These are phyloP conservation scores for Fusarium lyarnte DNA, from an alignment of 2,329 filamentous ascomycete species.

Conservation along the genomic window DNA sequence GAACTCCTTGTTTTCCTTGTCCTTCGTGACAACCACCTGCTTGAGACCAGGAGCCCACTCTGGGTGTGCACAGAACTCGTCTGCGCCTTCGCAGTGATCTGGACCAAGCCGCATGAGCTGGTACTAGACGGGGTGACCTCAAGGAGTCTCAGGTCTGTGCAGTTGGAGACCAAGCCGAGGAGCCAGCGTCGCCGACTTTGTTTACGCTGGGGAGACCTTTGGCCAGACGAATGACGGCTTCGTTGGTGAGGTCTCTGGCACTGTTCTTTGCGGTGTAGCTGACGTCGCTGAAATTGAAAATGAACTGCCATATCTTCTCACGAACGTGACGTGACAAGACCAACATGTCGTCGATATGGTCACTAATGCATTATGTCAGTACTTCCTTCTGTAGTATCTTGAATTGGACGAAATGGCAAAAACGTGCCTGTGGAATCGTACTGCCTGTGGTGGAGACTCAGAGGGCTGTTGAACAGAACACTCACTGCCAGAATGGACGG, in stretches of 20 bases:
- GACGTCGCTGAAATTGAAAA: background rate
- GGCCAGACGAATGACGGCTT: background rate
- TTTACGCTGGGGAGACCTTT: background rate
- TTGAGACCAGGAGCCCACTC: constrained; percentile 20
- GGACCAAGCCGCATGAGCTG: no score
- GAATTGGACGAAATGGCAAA: background rate
- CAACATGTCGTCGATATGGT: background rate
- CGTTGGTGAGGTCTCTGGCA: background rate
- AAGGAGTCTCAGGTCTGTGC: background rate
- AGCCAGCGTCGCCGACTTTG: rapidly evolving
- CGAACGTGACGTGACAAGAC: background rate
- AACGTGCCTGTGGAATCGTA: no score
- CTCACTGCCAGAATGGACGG: no score
- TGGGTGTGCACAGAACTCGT: constrained; percentile 5
- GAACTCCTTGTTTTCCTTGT: background rate
- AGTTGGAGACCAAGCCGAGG: background rate
- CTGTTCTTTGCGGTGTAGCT: background rate
- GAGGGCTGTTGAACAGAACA: no score
- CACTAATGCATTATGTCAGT: rapidly evolving
- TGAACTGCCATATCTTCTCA: background rate
- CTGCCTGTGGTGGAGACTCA: no score
- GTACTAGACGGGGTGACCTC: background rate
- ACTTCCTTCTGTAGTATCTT: background rate
- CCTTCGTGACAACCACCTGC: background rate
- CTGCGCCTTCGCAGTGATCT: background rate